These are phyloP conservation scores for Rhodomyrtus psidioides DNA, from an alignment of 441 rosid species.

Conservation along the genomic window DNA sequence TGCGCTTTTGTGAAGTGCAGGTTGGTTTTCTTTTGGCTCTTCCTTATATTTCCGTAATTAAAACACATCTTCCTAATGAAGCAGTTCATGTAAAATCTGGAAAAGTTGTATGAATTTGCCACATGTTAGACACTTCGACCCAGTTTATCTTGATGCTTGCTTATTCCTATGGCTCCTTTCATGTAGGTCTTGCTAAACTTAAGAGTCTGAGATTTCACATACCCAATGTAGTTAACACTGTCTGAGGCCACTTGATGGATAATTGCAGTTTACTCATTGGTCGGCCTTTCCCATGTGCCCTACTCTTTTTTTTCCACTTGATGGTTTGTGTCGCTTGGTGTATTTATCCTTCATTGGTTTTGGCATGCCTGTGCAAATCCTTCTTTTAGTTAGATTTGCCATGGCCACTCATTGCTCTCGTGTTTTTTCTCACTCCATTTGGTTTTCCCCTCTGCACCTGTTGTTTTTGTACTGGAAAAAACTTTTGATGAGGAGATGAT, in stretches of 20 bases:
- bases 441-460: too few relatives aligned
- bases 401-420: background rate
- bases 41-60: background rate
- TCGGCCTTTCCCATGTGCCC: background rate
- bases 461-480: too few relatives aligned
- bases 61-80: background rate
- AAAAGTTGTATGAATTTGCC: background rate
- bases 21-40: constrained; percentile 10
- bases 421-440: background rate
- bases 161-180: background rate
- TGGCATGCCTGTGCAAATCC: background rate
- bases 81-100: background rate
- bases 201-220: background rate
- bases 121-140: background rate
- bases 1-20: constrained; percentile 48
- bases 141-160: background rate
- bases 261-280: background rate
- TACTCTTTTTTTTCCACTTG: background rate
- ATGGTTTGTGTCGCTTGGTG: background rate
- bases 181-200: background rate
- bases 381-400: background rate
- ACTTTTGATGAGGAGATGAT: too few relatives aligned
- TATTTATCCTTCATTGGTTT: background rate
- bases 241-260: too few relatives aligned
- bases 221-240: background rate